These are phyloP conservation scores for Boletus sensibilis DNA, from an alignment of 768 basidiomycete species.

Conservation along the genomic window DNA sequence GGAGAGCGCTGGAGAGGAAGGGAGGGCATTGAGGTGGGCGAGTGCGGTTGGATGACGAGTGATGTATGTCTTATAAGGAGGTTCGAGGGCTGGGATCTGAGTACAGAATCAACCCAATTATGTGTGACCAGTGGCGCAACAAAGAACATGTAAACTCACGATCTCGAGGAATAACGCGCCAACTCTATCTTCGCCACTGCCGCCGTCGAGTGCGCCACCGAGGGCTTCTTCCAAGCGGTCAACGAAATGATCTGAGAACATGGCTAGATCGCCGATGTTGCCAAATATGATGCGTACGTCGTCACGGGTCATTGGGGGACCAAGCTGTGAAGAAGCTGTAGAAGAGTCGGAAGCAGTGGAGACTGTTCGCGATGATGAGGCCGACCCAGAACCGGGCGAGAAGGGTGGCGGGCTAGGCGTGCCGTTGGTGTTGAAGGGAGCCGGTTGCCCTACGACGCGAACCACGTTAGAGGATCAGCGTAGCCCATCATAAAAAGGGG, in stretches of 20 bases:
- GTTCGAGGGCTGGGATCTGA: conserved; percentile 69
- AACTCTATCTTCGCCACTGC: conserved; percentile 66
- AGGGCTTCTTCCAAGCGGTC: conserved; percentile 65
- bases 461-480: conserved; percentile 11
- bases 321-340: conserved; percentile 47
- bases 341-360: conserved; percentile 49
- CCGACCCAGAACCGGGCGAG: conserved; percentile 36
- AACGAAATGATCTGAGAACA: conserved; percentile 65
- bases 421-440: conserved; percentile 35
- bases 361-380: conserved; percentile 40
- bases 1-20: conserved; percentile 45
- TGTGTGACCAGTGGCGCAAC: neutral
- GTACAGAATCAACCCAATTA: neutral
- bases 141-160: conserved; percentile 43
- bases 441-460: conserved; percentile 37
- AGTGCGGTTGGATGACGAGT: conserved; percentile 76
- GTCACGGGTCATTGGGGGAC: conserved; percentile 66
- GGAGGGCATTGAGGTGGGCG: conserved; percentile 55
- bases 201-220: conserved; percentile 59
- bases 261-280: conserved; percentile 73
- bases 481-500: conserved; percentile 1
- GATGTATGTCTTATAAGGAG: conserved; percentile 77
- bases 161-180: conserved; percentile 68
- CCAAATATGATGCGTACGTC: conserved; percentile 73
- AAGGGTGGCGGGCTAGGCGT: conserved; percentile 27